Base-by-base conservation (phyloP, 371 early-diverging fungal species). In the Dichotomocladium elegans region DNA sequence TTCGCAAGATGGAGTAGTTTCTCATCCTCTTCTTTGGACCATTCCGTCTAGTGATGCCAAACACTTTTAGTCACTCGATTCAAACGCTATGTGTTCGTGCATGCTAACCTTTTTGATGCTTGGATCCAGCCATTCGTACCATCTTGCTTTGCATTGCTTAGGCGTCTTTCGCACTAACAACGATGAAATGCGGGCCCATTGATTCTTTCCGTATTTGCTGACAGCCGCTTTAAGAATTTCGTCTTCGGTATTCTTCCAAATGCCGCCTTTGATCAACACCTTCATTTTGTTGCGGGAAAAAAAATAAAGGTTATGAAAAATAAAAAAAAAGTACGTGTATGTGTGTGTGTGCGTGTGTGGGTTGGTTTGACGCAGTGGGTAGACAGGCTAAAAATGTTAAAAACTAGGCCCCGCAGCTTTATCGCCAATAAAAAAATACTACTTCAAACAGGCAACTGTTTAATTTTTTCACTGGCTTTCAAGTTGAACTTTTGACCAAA, bases 41-140 rank as follows among this genome's bases (percentile, higher is more conserved):
- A 97, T 74, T 97, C 99, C 14, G 96, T 96, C 86, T 83, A 68
- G 6, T 50, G 30, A 10, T 15, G 25, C 31, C 19, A 26, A 44
- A 40, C 29, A 15, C 27, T n/a, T 42, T 28, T 17, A 9, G n/a
- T 50, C 4, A 14, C 3, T 14, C 37, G 22, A 10, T 3, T 4
- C 3, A 12, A 1, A 40, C 27, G 29, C 19, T n/a, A 12, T 31
- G 35, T 8, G 29, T n/a, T n/a, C 30, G n/a, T 4, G 22, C 9
- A 30, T 14, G 25, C 24, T 27, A 77, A 87, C 84, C 79, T 97
- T 97, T 67, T 95, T 96, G 73, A 98, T 97, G 48, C 92, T 87
- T 14, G 98, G 97, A 77, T 97, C 98, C 29, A 98, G 80, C 98
- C 98, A 98, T 79, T 98, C 99, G 68, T 85, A 94, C 99, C 99